These are phyloP conservation scores for Lachnellula arida DNA, from an alignment of 2,329 filamentous ascomycete species.

Conservation along the genomic window DNA sequence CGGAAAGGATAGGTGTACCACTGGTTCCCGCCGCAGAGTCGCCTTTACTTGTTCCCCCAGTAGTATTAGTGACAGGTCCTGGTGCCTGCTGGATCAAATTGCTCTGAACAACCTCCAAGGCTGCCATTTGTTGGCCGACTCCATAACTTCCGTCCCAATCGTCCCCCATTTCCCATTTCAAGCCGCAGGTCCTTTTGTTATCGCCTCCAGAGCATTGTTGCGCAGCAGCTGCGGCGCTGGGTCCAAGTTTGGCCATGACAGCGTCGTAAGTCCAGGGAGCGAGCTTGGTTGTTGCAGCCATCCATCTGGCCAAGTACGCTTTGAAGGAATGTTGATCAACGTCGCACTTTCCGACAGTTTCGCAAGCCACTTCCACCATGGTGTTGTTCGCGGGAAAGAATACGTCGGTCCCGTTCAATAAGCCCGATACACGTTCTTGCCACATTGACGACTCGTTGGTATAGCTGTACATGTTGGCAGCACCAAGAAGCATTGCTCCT, in stretches of 20 bases:
- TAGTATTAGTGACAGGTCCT: slow-evolving; percentile 43
- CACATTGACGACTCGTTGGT: slow-evolving; percentile 45
- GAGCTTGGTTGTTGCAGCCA: slow-evolving; percentile 58
- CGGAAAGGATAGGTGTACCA: not conserved
- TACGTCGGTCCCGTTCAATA: slow-evolving; percentile 49
- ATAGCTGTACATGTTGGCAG: slow-evolving; percentile 66
- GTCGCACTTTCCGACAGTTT: slow-evolving; percentile 56
- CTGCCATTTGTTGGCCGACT: slow-evolving; percentile 66
- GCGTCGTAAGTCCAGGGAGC: slow-evolving; percentile 51
- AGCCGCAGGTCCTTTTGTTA: slow-evolving; percentile 55
- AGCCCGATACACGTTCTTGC: slow-evolving; percentile 52
- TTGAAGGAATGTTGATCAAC: slow-evolving; percentile 61
- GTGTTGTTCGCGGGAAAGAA: slow-evolving; percentile 55
- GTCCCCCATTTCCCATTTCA: slow-evolving; percentile 51
- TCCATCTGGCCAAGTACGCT: slow-evolving; percentile 57
- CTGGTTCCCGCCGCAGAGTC: slow-evolving; percentile 27
- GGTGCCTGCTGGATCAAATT: slow-evolving; percentile 48
- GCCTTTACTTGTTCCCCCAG: slow-evolving; percentile 53
- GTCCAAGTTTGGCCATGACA: slow-evolving; percentile 48
- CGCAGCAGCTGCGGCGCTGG: slow-evolving; percentile 53
- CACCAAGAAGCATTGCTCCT: slow-evolving; percentile 60
- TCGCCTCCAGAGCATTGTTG: slow-evolving; percentile 52
- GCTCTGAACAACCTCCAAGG: slow-evolving; percentile 59
- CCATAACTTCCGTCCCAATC: slow-evolving; percentile 55
- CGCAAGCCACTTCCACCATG: slow-evolving; percentile 64